These are phyloP conservation scores for Peronospora destructor DNA, from an alignment of 352 stramenopile genomes.

Conservation along the genomic window DNA sequence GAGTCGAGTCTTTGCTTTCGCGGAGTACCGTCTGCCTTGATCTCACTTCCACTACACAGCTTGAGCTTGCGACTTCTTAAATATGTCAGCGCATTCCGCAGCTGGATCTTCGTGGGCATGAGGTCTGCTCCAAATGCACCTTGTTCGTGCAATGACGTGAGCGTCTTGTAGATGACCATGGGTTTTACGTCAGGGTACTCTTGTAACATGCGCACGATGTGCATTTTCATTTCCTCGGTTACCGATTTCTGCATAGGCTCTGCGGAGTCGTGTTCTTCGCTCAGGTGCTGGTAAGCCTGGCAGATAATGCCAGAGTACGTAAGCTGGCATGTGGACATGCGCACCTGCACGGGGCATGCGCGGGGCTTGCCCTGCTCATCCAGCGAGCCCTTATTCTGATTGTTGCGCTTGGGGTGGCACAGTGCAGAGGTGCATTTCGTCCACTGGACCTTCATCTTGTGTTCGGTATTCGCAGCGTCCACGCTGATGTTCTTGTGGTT, in stretches of 20 bases:
- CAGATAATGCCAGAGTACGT: conserved; percentile 65
- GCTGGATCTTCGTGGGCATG: conserved; percentile 79
- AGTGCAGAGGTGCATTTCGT: conserved; percentile 75
- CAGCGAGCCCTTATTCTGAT: conserved; percentile 14
- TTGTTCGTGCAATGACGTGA: conserved; percentile 45
- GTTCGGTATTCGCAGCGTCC: conserved; percentile 36
- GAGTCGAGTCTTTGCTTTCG: conserved; percentile 44
- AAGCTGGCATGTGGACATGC: conserved; percentile 79
- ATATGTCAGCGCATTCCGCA: conserved; percentile 76
- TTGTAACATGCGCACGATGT: conserved; percentile 64
- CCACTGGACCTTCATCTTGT: conserved; percentile 85
- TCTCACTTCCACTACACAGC: conserved; percentile 17
- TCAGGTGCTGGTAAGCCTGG: conserved; percentile 71
- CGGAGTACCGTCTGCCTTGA: too few relatives aligned
- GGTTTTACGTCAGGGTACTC: conserved; percentile 60
- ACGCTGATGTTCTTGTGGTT: conserved; percentile 51
- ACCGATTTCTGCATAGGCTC: conserved; percentile 66
- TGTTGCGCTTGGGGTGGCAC: conserved; percentile 60
- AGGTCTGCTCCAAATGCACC: conserved; percentile 58
- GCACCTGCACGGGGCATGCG: conserved; percentile 60
- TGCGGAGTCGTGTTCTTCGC: conserved; percentile 65
- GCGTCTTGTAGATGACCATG: conserved; percentile 73
- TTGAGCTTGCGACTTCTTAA: conserved; percentile 70
- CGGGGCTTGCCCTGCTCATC: conserved; percentile 31
- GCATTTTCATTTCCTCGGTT: conserved; percentile 68